Percentiles rank a stretch among this genome's conserved stretches.
phyloP scores from a whole-genome alignment of 2,329 filamentous ascomycete species.

The Bisporella sp. region DNA sequence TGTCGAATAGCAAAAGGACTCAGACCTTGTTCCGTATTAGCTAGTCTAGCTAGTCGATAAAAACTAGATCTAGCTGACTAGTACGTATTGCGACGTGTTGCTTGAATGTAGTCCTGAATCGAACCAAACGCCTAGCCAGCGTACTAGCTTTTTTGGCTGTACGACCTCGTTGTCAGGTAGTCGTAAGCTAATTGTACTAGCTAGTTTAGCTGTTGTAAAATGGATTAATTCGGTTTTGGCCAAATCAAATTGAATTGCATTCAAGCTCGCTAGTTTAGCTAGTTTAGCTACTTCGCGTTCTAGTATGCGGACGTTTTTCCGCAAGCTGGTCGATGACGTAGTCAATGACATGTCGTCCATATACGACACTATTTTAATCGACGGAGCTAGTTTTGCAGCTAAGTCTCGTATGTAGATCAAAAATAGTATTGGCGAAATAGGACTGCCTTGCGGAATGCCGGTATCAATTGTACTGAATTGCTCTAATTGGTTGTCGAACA shows the following conservation, averaged over 20 bases:
- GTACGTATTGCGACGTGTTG: background rate
- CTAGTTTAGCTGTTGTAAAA: background rate
- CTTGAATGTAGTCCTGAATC: background rate
- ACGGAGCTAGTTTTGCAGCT: background rate
- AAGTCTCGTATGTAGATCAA: background rate
- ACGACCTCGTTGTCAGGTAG: background rate
- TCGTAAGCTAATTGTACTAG: background rate
- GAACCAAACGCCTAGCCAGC: background rate
- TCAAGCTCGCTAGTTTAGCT: background rate
- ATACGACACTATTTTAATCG: background rate
- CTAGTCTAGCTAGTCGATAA: background rate
- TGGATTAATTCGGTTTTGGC: background rate
- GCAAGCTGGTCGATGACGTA: background rate
- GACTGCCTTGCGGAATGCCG: background rate
- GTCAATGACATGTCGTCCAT: background rate
- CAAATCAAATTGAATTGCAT: background rate
- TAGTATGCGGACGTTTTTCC: background rate
- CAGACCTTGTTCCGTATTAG: background rate
- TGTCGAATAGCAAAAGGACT: background rate
- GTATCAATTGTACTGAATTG: background rate
- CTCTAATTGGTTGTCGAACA: background rate
- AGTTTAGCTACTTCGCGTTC: background rate
- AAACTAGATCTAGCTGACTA: background rate
- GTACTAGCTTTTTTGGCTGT: background rate
- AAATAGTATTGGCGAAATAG: background rate